Base-by-base conservation (phyloP, 2,329 filamentous ascomycete genomes). In the Didymella sp. region DNA sequence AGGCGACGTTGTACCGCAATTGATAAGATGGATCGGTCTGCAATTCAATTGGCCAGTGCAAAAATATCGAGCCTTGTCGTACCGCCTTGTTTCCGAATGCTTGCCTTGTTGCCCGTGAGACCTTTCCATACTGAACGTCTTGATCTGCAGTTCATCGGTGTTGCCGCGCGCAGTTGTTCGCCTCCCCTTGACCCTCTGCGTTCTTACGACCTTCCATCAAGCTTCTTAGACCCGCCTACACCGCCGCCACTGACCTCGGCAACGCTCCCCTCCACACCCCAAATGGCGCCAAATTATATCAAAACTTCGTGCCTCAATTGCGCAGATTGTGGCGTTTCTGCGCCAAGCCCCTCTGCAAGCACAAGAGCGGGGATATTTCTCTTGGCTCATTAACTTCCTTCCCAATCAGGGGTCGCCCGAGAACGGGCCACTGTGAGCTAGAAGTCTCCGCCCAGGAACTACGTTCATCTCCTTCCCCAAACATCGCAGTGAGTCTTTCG, bases 351-450 rank as follows among this genome's bases (percentile, higher is more conserved):
- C 2, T 35, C 28, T 37, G 27, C 37, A 43, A 27, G 53, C 53
- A 56, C 47, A 43, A 42, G 47, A 51, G 53, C 47, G 53, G 53
- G 53, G 25, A 40, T 40, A n/a, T 35, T 53, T 25, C 2, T 50
- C 56, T 58, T 58, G 62, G 68, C 67, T 41, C 22, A 55, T 55
- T 62, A 37, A 41, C 31, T 64, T 62, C 66, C 59, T 64, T 66
- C 65, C 67, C 66, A 72, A 69, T 72, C 56, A 69, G 58, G 60
- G 15, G 13, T 22, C 46, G 27, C 44, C 61, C 59, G 59, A 55
- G 41, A 51, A 42, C 27, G 33, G 43, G 50, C 54, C 46, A 46
- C 50, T 15, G 17, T 51, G 55, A 46, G 50, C 59, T 62, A 58
- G 50, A 55, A 31, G 44, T 54, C 21, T 61, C 61, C 57, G 61